Evolutionary conservation across 2,329 filamentous ascomycete species (phyloP).

Genomic region (Apiospora kogelbergensis): DNA sequence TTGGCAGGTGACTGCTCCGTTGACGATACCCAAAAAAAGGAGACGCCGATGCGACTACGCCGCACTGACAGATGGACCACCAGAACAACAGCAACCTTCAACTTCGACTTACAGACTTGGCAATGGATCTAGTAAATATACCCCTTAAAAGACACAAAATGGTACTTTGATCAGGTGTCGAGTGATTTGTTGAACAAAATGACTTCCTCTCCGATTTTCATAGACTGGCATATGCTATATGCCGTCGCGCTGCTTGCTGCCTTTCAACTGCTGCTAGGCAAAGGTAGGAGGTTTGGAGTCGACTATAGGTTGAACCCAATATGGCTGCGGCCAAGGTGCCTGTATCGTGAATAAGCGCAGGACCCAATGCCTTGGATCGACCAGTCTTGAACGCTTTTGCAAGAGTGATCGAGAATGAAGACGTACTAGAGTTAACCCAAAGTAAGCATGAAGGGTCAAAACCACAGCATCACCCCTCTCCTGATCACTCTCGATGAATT

Average conservation of each 20-base stretch:
- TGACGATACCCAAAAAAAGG: not conserved
- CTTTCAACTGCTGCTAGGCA: not conserved
- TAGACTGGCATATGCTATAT: not conserved
- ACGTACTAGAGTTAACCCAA: not conserved
- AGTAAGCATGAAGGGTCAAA: not conserved
- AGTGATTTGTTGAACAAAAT: not conserved
- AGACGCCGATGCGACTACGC: not conserved
- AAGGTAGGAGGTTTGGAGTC: not conserved
- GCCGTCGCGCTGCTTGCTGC: not conserved
- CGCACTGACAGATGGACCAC: not conserved
- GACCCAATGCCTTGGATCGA: not conserved
- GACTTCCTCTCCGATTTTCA: not conserved
- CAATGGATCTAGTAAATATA: not conserved
- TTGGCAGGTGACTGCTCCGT: not conserved
- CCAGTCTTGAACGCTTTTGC: not conserved
- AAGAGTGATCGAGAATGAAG: not conserved
- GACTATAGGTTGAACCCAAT: not conserved
- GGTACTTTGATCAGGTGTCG: not conserved
- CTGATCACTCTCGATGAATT: not conserved
- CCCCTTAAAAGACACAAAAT: not conserved
- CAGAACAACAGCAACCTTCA: not conserved
- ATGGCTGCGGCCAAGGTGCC: not conserved
- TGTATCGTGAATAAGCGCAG: not conserved
- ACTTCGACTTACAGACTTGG: not conserved
- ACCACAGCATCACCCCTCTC: not conserved